These are phyloP conservation scores for Penicillium crystallinum DNA, from an alignment of 495 filamentous ascomycete genomes.

Conservation along the genomic window DNA sequence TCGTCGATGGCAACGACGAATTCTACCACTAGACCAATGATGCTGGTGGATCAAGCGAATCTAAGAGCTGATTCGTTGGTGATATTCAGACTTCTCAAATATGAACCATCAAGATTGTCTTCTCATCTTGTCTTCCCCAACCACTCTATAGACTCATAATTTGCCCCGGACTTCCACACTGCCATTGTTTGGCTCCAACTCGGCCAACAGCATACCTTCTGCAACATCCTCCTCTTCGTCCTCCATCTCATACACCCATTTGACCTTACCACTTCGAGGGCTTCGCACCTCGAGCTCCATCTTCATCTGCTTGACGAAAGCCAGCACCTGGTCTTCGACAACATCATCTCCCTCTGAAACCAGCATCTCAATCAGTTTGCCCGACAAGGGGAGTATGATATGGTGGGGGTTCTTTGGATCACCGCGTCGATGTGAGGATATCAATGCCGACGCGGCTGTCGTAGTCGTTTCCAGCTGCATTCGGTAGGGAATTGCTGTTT, in stretches of 20 bases:
- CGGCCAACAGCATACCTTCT: constrained; percentile 51
- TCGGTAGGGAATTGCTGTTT: constrained; percentile 31
- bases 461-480: constrained; percentile 45
- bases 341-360: constrained; percentile 51
- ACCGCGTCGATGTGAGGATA: constrained; percentile 47
- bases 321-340: constrained; percentile 50
- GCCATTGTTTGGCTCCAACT: constrained; percentile 29
- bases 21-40: constrained; percentile 58
- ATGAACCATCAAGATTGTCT: too few species aligned
- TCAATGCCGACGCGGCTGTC: constrained; percentile 42
- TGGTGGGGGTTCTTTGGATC: constrained; percentile 48
- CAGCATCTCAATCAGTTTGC: constrained; percentile 53
- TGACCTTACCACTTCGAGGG: constrained; percentile 41
- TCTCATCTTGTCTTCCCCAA: too few species aligned
- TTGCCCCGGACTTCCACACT: constrained; percentile 20
- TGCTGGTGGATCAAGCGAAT: constrained; percentile 20
- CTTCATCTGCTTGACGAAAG: constrained; percentile 63
- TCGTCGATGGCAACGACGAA: constrained; percentile 57
- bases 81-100: background rate
- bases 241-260: constrained; percentile 53
- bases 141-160: constrained; percentile 18
- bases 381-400: constrained; percentile 53
- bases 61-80: constrained; percentile 1
- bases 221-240: constrained; percentile 55
- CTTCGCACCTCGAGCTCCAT: constrained; percentile 59